Conservation (phyloP, 78 protist genomes). For the Planoprotostelium fungivorum region DNA sequence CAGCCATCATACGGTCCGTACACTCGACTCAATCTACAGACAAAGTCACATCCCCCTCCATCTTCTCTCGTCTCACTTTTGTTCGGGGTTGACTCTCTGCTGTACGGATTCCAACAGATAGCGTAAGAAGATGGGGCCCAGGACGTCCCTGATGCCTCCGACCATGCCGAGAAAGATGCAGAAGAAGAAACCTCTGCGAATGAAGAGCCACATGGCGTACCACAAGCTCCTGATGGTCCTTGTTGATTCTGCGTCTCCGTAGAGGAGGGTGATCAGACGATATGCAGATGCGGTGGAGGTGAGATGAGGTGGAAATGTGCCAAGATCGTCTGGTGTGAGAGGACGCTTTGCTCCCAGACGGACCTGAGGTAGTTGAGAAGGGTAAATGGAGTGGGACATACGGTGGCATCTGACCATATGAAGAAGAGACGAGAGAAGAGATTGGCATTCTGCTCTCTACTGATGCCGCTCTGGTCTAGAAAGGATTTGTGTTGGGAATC, state of each 20-base stretch:
- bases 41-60: background rate
- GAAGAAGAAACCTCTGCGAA: background rate
- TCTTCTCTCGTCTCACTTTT: no score
- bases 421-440: background rate
- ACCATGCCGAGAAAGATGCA: background rate
- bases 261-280: background rate
- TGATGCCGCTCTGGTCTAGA: background rate
- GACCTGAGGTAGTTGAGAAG: background rate
- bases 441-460: background rate
- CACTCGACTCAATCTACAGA: no score
- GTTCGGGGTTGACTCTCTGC: no score
- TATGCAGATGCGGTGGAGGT: background rate
- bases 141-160: background rate
- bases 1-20: background rate
- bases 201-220: background rate
- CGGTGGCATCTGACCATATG: background rate
- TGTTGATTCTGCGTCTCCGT: background rate
- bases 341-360: background rate
- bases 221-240: background rate
- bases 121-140: background rate
- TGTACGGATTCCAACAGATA: background rate
- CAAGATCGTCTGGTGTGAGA: background rate
- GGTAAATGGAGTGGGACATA: background rate
- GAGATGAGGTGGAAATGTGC: background rate
- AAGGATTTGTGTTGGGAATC: background rate